These are phyloP conservation scores for Cyathus olla DNA, from an alignment of 1,284 basidiomycete genomes.

Conservation along the genomic window DNA sequence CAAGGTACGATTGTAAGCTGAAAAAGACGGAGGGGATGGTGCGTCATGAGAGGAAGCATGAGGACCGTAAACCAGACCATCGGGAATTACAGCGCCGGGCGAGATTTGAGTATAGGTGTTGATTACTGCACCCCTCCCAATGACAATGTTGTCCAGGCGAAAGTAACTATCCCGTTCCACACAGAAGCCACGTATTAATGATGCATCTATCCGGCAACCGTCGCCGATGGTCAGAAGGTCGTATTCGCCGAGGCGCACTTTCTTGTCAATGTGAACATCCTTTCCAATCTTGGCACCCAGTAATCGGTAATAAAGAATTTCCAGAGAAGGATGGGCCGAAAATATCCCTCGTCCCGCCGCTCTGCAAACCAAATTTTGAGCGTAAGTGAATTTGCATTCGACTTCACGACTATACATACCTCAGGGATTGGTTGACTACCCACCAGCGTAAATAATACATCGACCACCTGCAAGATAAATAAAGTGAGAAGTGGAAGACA, in stretches of 20 bases:
- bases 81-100: constrained; percentile 50
- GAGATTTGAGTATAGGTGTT: constrained; percentile 57
- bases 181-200: constrained; percentile 55
- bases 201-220: constrained; percentile 52
- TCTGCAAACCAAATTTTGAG: constrained; percentile 14
- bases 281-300: constrained; percentile 55
- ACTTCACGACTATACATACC: constrained; percentile 21
- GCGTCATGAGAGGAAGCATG: constrained; percentile 54
- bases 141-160: constrained; percentile 48
- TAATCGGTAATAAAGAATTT: constrained; percentile 54
- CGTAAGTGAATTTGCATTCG: neutral
- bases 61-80: constrained; percentile 53
- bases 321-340: constrained; percentile 46
- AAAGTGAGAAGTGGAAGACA: neutral
- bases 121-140: constrained; percentile 50
- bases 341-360: constrained; percentile 55
- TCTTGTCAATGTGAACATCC: constrained; percentile 50
- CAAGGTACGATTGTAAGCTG: constrained; percentile 49
- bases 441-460: constrained; percentile 58
- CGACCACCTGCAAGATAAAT: constrained; percentile 41
- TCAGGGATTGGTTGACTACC: constrained; percentile 55
- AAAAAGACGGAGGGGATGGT: constrained; percentile 46
- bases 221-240: constrained; percentile 55
- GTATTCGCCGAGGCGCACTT: constrained; percentile 50
- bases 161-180: constrained; percentile 57